Base-by-base conservation (phyloP, 805 yeast genomes). In the Ogataea siamensis region DNA sequence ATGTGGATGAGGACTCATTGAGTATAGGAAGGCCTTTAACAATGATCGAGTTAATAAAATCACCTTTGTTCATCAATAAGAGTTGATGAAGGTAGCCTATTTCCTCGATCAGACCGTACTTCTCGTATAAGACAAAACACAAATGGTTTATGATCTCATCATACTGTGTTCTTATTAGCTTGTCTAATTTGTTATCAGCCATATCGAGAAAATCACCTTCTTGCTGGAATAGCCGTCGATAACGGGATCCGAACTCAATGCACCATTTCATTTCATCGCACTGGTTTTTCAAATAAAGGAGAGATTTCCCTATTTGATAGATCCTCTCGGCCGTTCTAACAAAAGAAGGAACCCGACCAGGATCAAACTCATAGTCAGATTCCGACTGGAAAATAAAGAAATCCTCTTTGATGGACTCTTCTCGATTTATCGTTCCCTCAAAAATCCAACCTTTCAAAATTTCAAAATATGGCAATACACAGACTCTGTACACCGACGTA, bases 1-100 rank as follows among this genome's bases (percentile, higher is more conserved):
- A 64, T 9, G 74, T 61, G n/a, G 63, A 64, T 0, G 94, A 78
- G 0, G 91, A 81, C 46, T 74, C 75, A 42, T 67, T 70, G 37
- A 89, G 68, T 5, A 77, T 45, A 0, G 63, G 62, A 2, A 64
- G 55, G 0, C 89, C 84, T 29, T 76, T 74, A 12, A 63, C 51
- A 14, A 87, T 69, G 7, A 91, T 59, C 1, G 76, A 50, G 34
- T 84, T 80, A n/a, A 85, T 77, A 44, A 91, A 83, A 56, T 91
- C 96, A n/a, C 91, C 87, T 39, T 74, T 77, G 5, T 80, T 76
- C 69, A 86, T 78, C 28, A 93, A 58, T 50, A 88, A 64, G 41
- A 82, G 76, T 42, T 74, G 75, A 44, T 83, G 82, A 39, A 86
- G 64, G 30, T 79, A 80, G 5, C 58, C 54, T n/a, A 91, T 55